Base-by-base conservation (phyloP, 73 alveolate species). In the Vitrella brassicaformis region DNA sequence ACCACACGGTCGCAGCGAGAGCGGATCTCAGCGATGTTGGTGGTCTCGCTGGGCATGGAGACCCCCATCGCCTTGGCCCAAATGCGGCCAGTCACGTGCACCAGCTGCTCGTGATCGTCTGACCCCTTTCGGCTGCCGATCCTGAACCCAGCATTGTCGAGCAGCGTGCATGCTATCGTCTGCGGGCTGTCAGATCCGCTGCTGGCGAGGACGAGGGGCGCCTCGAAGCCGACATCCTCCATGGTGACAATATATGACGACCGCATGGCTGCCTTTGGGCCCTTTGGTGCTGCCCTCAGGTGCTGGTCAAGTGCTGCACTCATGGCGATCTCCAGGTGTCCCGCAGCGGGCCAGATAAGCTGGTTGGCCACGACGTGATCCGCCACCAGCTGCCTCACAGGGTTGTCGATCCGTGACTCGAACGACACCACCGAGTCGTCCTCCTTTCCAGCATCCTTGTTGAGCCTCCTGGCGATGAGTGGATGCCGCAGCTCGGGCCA, bases 401-500 rank as follows among this genome's bases (percentile, higher is more conserved):
- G n/a, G n/a, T n/a, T n/a, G n/a, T n/a, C n/a, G n/a, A n/a, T n/a
- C n/a, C 14, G 22, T 39, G 56, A 4, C 4, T 14, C 14, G 22
- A 39, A 4, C 4, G 4, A 39, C 56, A 4, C 56, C 56, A 8
- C 56, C 4, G 14, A 39, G 22, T 39, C 14, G 22, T 8, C 56
- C 22, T 14, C 56, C 56, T 39, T 39, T 14, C 56, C 56, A 14
- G 22, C 14, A 39, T 39, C 56, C 14, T 14, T 14, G 56, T 39
- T 14, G 22, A 8, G 4, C 56, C 14, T 39, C 22, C 22, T 14
- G 14, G 22, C 28, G 26, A 76, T 66, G 77, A 76, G 27, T 28
- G 83, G 75, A 28, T 76, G 83, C 4, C 75, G 77, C 8, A 73
- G 73, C 4, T 68, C 78, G 25, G 39, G 75, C 83, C 83, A 76